These are phyloP conservation scores for Oryza nivara DNA, from an alignment of 176 grass and related monocot species.

Conservation along the genomic window DNA sequence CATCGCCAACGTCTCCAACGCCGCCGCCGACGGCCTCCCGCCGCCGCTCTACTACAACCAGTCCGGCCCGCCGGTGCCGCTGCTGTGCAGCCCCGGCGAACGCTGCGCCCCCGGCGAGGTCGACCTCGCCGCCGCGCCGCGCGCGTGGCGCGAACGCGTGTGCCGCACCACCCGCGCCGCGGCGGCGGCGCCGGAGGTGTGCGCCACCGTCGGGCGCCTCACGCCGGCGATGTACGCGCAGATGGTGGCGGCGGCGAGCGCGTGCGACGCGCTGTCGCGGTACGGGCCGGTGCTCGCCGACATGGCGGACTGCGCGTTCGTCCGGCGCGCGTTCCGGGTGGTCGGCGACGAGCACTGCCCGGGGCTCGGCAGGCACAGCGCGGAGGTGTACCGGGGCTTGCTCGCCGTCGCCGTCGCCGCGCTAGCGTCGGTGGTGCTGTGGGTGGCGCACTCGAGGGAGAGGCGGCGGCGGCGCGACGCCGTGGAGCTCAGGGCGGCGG, in stretches of 20 bases:
- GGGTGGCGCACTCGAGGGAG: slow-evolving; percentile 53
- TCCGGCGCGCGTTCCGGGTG: slow-evolving; percentile 51
- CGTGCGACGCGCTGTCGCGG: slow-evolving; percentile 47
- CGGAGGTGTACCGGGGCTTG: slow-evolving; percentile 53
- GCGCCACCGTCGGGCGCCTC: slow-evolving; percentile 37
- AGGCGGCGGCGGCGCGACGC: slow-evolving; percentile 37
- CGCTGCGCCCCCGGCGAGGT: slow-evolving; percentile 47
- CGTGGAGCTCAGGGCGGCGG: background rate
- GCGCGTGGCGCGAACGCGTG: slow-evolving; percentile 29
- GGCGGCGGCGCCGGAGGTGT: slow-evolving; percentile 7
- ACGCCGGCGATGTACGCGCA: slow-evolving; percentile 50
- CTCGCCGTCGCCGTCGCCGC: slow-evolving; percentile 40
- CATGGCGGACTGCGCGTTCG: slow-evolving; percentile 59
- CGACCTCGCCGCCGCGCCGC: slow-evolving; percentile 13
- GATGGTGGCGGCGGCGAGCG: slow-evolving; percentile 49
- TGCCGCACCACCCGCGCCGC: background rate
- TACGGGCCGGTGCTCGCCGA: slow-evolving; percentile 47
- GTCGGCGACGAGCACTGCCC: slow-evolving; percentile 54
- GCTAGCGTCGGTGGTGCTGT: slow-evolving; percentile 43
- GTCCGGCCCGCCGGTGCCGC: slow-evolving; percentile 47
- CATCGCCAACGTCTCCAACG: slow-evolving; percentile 50
- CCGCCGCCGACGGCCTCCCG: background rate
- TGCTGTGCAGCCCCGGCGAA: slow-evolving; percentile 52
- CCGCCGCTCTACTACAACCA: slow-evolving; percentile 53
- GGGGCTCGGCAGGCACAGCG: slow-evolving; percentile 45